phyloP scores from a whole-genome alignment of 495 filamentous ascomycete species.

The Penicillium macrosclerotiorum region DNA sequence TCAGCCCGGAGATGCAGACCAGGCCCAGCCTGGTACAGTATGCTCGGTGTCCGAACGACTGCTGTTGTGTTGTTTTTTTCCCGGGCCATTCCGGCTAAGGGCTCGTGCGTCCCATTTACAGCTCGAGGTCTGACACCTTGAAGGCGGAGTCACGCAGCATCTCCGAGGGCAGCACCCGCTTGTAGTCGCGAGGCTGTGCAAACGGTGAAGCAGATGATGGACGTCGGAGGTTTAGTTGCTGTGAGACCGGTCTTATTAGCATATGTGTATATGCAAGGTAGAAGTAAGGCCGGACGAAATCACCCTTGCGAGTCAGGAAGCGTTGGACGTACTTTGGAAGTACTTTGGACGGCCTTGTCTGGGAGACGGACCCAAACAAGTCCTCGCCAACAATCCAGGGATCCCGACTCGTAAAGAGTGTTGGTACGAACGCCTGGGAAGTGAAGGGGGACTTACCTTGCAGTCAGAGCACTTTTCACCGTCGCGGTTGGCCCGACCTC shows the following conservation, averaged over 20 bases:
- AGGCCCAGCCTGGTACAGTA: conserved; percentile 11
- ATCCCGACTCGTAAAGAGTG: neutral
- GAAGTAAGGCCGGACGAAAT: too few relatives aligned
- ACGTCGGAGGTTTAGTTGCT: conserved; percentile 45
- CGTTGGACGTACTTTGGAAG: too few relatives aligned
- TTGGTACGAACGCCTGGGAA: neutral
- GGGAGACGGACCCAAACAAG: too few relatives aligned
- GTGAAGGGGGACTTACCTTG: conserved; percentile 33
- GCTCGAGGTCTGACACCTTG: conserved; percentile 21
- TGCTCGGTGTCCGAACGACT: neutral
- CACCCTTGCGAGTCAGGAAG: too few relatives aligned
- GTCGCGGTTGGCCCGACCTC: conserved; percentile 44
- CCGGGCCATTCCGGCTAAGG: conserved; percentile 8
- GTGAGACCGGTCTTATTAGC: conserved; percentile 9
- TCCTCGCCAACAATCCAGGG: too few relatives aligned
- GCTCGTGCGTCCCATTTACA: conserved; percentile 11
- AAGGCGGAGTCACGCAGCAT: conserved; percentile 31
- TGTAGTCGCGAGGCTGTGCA: conserved; percentile 45
- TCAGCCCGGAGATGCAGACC: conserved; percentile 9
- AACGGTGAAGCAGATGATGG: conserved; percentile 43
- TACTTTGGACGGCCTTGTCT: too few relatives aligned
- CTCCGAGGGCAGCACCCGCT: conserved; percentile 40
- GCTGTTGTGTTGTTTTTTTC: neutral
- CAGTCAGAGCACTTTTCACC: conserved; percentile 49
- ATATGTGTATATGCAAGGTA: too few relatives aligned